Percentiles rank a stretch among this genome's conserved stretches.
phyloP scores from a whole-genome alignment of 139 green algal species.

The Tetradesmus lagerheimii region DNA sequence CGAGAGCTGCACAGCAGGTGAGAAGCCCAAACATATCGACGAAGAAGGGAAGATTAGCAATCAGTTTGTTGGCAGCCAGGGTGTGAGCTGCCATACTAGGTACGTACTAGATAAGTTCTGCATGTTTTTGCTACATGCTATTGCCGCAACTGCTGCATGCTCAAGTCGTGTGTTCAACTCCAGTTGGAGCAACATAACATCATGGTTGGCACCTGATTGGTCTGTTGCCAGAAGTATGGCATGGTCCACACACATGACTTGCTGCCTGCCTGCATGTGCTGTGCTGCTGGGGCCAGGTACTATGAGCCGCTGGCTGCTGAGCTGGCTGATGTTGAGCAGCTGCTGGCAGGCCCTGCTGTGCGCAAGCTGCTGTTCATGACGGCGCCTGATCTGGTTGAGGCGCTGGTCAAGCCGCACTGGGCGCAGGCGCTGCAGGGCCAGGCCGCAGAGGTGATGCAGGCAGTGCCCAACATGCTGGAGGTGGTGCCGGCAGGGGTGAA shows the following conservation, averaged over 20 bases:
- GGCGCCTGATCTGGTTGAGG: conserved; percentile 55
- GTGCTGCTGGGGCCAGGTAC: conserved; percentile 62
- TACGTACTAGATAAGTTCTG: no score
- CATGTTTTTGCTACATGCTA: no score
- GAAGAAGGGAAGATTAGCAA: no score
- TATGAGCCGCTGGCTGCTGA: conserved; percentile 86
- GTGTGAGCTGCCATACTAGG: no score
- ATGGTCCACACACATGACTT: background rate
- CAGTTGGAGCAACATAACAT: no score
- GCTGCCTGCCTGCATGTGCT: background rate
- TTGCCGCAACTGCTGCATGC: background rate
- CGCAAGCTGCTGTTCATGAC: conserved; percentile 94
- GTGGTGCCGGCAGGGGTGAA: conserved; percentile 90
- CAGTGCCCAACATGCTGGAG: conserved; percentile 95
- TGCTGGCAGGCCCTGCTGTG: conserved; percentile 73
- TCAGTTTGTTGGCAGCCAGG: no score
- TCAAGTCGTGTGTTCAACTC: background rate
- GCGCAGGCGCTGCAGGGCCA: conserved; percentile 10
- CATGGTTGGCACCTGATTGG: background rate
- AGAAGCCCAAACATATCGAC: background rate
- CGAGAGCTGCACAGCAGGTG: conserved; percentile 67
- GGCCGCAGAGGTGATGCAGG: conserved; percentile 78
- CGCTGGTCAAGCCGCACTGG: conserved; percentile 76
- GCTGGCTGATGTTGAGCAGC: conserved; percentile 55
- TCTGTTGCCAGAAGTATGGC: background rate